Conservation (phyloP, 306 rosid genomes). For the Begonia peltatifolia region DNA sequence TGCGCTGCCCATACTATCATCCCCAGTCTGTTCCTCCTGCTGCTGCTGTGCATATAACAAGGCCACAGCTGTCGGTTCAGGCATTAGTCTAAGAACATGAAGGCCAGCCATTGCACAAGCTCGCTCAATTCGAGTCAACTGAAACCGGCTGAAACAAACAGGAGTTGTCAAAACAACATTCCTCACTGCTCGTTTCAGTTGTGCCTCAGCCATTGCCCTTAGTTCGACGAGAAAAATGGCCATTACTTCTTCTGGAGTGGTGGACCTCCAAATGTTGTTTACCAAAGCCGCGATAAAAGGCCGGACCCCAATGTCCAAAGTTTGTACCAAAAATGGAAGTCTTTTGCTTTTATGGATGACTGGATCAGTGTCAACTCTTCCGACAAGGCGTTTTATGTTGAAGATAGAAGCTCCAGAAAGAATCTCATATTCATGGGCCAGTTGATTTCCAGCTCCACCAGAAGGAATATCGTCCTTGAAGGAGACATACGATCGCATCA, state of each 20-base stretch:
- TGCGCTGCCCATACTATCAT: constrained; percentile 40
- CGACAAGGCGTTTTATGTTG: constrained; percentile 83
- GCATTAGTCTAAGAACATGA: constrained; percentile 60
- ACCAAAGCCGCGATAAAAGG: constrained; percentile 72
- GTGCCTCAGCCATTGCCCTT: constrained; percentile 47
- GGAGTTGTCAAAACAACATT: constrained; percentile 74
- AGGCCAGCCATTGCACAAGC: constrained; percentile 95
- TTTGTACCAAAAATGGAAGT: constrained; percentile 85
- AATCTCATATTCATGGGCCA: constrained; percentile 41
- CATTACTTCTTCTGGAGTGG: constrained; percentile 70
- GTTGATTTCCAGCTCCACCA: constrained; percentile 41
- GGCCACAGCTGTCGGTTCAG: constrained; percentile 93
- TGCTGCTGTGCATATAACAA: constrained; percentile 61
- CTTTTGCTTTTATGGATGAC: constrained; percentile 53
- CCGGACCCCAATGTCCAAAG: constrained; percentile 69
- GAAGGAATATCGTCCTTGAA: constrained; percentile 56
- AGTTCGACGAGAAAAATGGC: constrained; percentile 59
- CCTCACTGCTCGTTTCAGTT: constrained; percentile 41
- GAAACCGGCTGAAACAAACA: constrained; percentile 74
- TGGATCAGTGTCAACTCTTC: constrained; percentile 80
- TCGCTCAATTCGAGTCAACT: constrained; percentile 58
- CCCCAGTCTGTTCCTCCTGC: constrained; percentile 26
- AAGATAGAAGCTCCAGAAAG: constrained; percentile 66
- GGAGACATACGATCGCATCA: constrained; percentile 64
- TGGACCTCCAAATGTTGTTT: constrained; percentile 65